Evolutionary conservation across 2,329 filamentous ascomycete species (phyloP), one percentile per base, ranked within the genome.

Genomic region (Claviceps cyperi): DNA sequence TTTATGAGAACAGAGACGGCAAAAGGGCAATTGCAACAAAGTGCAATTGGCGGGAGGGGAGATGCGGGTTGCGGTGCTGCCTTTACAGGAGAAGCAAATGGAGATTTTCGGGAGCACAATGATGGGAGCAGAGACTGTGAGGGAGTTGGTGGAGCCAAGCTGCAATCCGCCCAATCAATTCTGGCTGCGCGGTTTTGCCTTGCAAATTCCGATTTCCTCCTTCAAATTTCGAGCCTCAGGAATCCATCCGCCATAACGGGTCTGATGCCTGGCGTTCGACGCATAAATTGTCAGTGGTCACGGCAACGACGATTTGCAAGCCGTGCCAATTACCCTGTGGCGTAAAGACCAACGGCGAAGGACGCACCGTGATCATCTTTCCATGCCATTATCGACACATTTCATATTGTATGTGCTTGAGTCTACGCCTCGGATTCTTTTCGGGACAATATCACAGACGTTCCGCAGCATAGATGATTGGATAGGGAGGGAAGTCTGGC

Each of bases 1-100:
- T 70, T 64, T 71, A 62, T 73, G 64, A 69, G 66, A 65, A 69
- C 73, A 67, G 69, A 66, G 66, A 70, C 65, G 66, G 64, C 71
- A 69, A 67, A 69, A 69, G 71, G 72, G 71, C 78, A 81, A 81
- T 80, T 80, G 78, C 78, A 74, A 68, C 66, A 57, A 62, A 62
- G 69, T 72, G 75, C 76, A 80, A 79, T 76, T 78, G 77, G 67
- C 64, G 68, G 67, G 75, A 78, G 76, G 71, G 75, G 74, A 77
- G 75, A 76, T 77, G 70, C 69, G 68, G 68, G 66, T 66, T 67
- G 66, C 64, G 66, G 65, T 69, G 68, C 67, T 72, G 70, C 69
- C 69, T 53, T 70, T 69, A 64, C 62, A 63, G 64, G 59, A 67
- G 62, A 32, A 66, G 62, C 65, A 66, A 66, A 67, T 69, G 66